A percentile compares a stretch with the other conserved stretches of the same genome.
phyloP scores from a whole-genome alignment of 2,329 filamentous ascomycete genomes.

The Cladobotryum mycophilum region DNA sequence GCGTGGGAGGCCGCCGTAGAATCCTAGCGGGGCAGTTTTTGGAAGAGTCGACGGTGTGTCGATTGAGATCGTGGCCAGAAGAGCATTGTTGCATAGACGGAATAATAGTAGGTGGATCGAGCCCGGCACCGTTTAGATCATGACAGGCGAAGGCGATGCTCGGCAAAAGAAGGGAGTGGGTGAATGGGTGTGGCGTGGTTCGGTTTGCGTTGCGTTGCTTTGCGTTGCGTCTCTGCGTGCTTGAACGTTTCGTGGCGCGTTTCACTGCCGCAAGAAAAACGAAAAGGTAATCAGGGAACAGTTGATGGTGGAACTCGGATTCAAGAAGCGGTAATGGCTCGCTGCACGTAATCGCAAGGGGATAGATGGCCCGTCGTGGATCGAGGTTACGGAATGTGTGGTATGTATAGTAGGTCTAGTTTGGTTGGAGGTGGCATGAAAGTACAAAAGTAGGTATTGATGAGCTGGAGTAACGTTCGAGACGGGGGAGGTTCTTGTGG shows the following conservation, averaged over 20 bases:
- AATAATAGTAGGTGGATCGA: neutral
- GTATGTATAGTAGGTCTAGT: too few species aligned
- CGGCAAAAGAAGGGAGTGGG: neutral
- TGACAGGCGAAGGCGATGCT: conserved; percentile 10
- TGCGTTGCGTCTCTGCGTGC: neutral
- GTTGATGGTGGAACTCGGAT: too few species aligned
- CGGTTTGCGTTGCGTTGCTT: neutral
- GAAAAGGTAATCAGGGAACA: too few species aligned
- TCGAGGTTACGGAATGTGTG: too few species aligned
- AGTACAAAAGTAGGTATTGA: too few species aligned
- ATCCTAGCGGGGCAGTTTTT: conserved; percentile 11
- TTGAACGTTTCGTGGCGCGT: too few species aligned
- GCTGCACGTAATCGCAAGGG: too few species aligned
- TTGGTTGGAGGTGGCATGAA: too few species aligned
- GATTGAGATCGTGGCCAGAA: conserved; percentile 11
- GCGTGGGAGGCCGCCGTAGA: conserved; percentile 12
- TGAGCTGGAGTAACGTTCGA: neutral
- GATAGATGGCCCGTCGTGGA: too few species aligned
- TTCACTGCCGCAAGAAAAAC: too few species aligned
- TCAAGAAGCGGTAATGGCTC: too few species aligned
- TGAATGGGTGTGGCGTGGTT: neutral
- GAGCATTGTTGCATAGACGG: conserved; percentile 12
- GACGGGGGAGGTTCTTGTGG: neutral
- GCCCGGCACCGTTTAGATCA: conserved; percentile 10
- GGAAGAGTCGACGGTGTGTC: conserved; percentile 9